Evolutionary conservation across 257 asterid genomes (phyloP), one percentile per base, ranked within the genome.

Genomic region (Solanum virginianum): DNA sequence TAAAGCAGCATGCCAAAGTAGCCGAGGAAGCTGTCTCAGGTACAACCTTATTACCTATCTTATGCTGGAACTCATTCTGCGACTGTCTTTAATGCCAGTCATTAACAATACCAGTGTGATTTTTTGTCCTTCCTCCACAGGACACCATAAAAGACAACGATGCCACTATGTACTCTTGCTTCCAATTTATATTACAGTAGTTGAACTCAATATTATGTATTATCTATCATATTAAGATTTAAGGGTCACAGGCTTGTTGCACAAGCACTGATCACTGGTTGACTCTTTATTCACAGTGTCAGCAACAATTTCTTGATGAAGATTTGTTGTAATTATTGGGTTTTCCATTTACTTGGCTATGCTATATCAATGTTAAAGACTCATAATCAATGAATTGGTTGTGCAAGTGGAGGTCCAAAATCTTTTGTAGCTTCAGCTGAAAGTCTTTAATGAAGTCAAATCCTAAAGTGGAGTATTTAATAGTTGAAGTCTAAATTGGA

Each of bases 1-100:
- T 93, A 57, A 93, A 94, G 90, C 98, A 96, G 88, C 99, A 96
- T 85, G 89, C 97, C 22, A 95, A 93, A 92, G 99, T 96, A 81
- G 96, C 99, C 16, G 98, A 96, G 90, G 99, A 96, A 91, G 99
- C 99, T 83, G 98, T 96, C 86, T 89, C 98, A 82, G 99, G 99
- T 96, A 88, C 77, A 84, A 62, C 26, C 15, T 81, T 62, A 16
- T 16, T 60, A 32, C 87, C 75, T 85, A 65, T 14, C 26, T 65
- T 45, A 83, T 70, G 22, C 57, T 20, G 47, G 36, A 26, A 43
- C 62, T 75, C 43, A 2, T 49, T 75, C 82, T 24, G 62, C 62
- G n/a, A 75, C 41, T 65, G 49, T 24, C 51, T 47, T 26, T 26
- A 62, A 16, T 65, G 17, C 32, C 4, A 24, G 13, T 49, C 45